A percentile compares a stretch with the other conserved stretches of the same genome.
Conservation (phyloP, 2,329 filamentous ascomycete species). For the Venturia pyrina region DNA sequence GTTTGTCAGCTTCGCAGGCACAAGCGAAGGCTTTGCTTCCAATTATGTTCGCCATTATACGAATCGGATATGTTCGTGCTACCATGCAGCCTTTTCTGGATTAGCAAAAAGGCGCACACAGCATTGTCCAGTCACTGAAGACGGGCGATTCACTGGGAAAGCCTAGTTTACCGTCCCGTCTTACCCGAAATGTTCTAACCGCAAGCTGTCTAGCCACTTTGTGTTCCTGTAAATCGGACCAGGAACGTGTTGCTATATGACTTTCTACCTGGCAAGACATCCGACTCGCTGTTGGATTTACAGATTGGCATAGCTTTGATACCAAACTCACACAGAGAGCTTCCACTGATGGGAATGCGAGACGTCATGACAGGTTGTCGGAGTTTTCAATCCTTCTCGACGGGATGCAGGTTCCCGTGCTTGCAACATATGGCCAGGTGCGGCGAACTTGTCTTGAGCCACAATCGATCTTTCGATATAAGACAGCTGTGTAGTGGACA, state of each 20-base stretch:
- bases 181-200: background rate
- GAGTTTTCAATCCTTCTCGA: background rate
- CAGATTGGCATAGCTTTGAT: background rate
- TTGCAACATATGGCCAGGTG: background rate
- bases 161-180: background rate
- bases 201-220: background rate
- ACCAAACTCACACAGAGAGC: background rate
- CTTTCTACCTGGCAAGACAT: background rate
- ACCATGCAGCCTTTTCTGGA: background rate
- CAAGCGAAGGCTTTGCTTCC: background rate
- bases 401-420: background rate
- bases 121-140: background rate
- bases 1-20: background rate
- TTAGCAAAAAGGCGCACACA: background rate
- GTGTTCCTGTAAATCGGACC: background rate
- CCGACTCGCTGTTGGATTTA: background rate
- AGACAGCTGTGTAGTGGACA: background rate
- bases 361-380: background rate
- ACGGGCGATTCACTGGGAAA: background rate
- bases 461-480: background rate
- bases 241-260: background rate
- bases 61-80: background rate
- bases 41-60: background rate
- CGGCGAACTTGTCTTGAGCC: background rate
- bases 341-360: background rate